These are phyloP conservation scores for Eucalyptus guilfoylei DNA, from an alignment of 345 rosid genomes.

Conservation along the genomic window DNA sequence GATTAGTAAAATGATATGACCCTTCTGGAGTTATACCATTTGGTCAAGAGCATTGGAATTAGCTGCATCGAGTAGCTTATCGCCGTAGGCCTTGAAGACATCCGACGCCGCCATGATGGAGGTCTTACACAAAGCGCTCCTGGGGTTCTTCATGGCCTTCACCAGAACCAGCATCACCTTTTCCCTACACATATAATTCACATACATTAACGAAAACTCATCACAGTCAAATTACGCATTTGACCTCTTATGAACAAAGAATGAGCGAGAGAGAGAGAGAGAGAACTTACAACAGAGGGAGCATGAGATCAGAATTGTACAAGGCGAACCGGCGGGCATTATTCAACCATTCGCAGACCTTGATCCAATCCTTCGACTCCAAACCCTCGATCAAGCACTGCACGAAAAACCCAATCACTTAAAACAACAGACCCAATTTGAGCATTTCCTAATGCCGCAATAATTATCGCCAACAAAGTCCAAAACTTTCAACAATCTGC, in stretches of 20 bases:
- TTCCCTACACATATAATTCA: conserved; percentile 26
- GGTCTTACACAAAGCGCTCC: conserved; percentile 92
- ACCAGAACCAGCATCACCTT: conserved; percentile 56
- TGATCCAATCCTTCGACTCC: conserved; percentile 70
- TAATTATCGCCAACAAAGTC: neutral
- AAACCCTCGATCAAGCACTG: conserved; percentile 52
- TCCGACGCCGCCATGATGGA: conserved; percentile 85
- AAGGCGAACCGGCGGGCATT: conserved; percentile 49
- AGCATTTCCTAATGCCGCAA: neutral
- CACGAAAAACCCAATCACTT: neutral
- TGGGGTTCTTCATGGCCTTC: conserved; percentile 84
- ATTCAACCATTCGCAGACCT: conserved; percentile 61
- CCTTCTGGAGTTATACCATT: conserved; percentile 22
- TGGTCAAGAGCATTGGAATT: conserved; percentile 44
- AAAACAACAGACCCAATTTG: neutral
- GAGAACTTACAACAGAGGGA: conserved; percentile 12
- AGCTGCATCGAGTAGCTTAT: conserved; percentile 33
- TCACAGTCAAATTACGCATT: neutral
- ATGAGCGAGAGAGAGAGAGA: neutral
- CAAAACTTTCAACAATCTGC: neutral
- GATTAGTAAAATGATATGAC: neutral
- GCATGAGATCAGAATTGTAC: conserved; percentile 52
- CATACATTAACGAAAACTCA: neutral
- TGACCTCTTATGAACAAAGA: neutral
- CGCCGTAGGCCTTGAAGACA: conserved; percentile 56